phyloP scores from a whole-genome alignment of 2,329 filamentous ascomycete species.

The Aspergillus tamarii region DNA sequence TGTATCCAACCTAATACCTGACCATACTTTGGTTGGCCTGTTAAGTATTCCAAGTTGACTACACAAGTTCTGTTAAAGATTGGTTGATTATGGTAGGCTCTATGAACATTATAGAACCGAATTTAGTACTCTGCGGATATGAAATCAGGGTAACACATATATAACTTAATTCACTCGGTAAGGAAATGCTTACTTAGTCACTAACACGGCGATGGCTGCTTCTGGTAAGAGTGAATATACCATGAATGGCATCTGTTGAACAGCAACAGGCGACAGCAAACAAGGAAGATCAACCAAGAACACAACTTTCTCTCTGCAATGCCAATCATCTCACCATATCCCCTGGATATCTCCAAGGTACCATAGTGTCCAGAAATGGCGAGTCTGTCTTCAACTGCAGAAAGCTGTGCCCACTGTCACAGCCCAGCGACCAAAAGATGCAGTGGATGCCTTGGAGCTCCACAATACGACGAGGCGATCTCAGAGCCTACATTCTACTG shows the following conservation, averaged over 20 bases:
- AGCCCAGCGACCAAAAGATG: background rate
- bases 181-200: too few relatives aligned
- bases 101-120: too few relatives aligned
- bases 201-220: fast-evolving
- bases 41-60: too few relatives aligned
- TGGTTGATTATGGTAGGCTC: too few relatives aligned
- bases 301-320: background rate
- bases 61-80: too few relatives aligned
- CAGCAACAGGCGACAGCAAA: background rate
- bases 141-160: too few relatives aligned
- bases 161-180: too few relatives aligned
- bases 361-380: background rate
- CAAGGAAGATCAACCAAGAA: background rate
- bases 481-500: background rate
- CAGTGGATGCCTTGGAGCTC: background rate
- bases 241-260: background rate
- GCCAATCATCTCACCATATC: fast-evolving
- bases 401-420: background rate
- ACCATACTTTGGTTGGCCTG: too few relatives aligned
- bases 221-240: background rate
- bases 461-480: background rate
- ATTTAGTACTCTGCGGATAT: too few relatives aligned
- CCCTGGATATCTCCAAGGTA: background rate
- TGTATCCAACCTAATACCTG: too few relatives aligned
- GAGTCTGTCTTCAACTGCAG: background rate